Base-by-base conservation (phyloP, 768 basidiomycete genomes). In the Phlebiopsis flavidoalba region DNA sequence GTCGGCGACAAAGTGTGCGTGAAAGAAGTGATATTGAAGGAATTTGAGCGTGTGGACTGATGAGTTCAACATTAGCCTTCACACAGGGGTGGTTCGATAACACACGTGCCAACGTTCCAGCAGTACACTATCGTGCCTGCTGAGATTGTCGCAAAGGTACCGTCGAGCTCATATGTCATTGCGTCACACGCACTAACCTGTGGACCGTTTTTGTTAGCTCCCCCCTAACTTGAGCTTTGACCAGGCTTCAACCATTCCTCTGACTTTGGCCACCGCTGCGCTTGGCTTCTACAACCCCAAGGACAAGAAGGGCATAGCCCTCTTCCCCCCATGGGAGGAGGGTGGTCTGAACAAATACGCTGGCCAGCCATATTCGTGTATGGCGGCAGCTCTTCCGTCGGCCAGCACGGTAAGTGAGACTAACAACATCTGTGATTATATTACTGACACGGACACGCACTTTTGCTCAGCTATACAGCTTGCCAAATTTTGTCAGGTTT, bases 1-100 rank as follows among this genome's bases (percentile, higher is more conserved):
- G 71, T 72, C 35, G 80, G 80, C 36, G 76, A 80, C 66, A 75
- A 67, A 53, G 75, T 81, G 76, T 75, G 65, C 43, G 71, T 40
- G 4, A 14, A 8, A n/a, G n/a, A 26, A n/a, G 1, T 4, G 37
- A 8, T 2, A 15, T 12, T 17, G 3, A 17, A 31, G 14, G 4
- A 19, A 19, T 37, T 2, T 5, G 5, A 10, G 8, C 5, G 19
- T 53, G n/a, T 36, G 17, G 19, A 14, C 35, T 12, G 19, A 31
- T 31, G 26, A 6, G 19, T 36, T 19, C 8, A 8, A 22, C 22
- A 1, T 14, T 31, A 63, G 62, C 0, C 19, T 63, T 4, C 35
- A 57, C 54, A n/a, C 55, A 60, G 17, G 58, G 62, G 31, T 24
- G 22, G 48, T 48, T 26, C 22, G 55, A 31, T 12, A 55, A 60